Evolutionary conservation across 2,329 filamentous ascomycete genomes (phyloP).

Genomic region (Paradendryphiella salina): DNA sequence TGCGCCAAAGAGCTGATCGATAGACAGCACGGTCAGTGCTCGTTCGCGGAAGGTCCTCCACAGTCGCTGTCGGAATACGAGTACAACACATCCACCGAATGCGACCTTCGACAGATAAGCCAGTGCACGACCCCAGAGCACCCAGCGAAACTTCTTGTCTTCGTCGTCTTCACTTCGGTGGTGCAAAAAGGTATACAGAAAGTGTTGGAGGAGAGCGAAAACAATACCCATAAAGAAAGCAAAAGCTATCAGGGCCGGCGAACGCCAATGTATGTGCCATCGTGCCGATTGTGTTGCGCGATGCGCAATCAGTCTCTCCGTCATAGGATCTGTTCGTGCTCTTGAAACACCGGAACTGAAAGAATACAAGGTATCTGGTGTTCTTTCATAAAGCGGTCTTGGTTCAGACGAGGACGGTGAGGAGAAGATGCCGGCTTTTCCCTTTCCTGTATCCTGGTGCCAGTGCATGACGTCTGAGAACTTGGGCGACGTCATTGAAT

Average conservation of each 20-base stretch:
- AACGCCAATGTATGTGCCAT: constrained; percentile 47
- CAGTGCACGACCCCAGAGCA: constrained; percentile 42
- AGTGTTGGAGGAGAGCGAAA: constrained; percentile 39
- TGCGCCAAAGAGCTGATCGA: constrained; percentile 43
- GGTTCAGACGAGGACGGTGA: constrained; percentile 13
- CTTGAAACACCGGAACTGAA: constrained; percentile 28
- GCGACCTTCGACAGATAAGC: constrained; percentile 44
- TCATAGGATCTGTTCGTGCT: constrained; percentile 36
- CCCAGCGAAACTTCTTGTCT: constrained; percentile 37
- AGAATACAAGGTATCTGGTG: constrained; percentile 28
- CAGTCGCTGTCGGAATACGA: constrained; percentile 43
- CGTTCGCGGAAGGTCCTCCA: constrained; percentile 42
- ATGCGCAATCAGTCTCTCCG: constrained; percentile 37
- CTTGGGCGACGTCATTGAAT: constrained; percentile 24
- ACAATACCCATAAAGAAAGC: constrained; percentile 36
- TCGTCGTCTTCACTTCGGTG: constrained; percentile 30
- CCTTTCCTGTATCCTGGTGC: constrained; percentile 16
- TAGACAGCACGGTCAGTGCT: constrained; percentile 40
- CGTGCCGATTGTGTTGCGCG: constrained; percentile 37
- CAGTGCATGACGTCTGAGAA: constrained; percentile 29
- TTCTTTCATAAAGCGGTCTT: constrained; percentile 22
- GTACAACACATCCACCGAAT: constrained; percentile 38
- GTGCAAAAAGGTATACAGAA: constrained; percentile 39
- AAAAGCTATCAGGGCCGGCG: constrained; percentile 31
- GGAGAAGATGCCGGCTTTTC: constrained; percentile 25